A percentile compares a stretch with the other conserved stretches of the same genome.
Evolutionary conservation across 2,329 filamentous ascomycete species (phyloP).

Genomic region (Trichoderma sp.): DNA sequence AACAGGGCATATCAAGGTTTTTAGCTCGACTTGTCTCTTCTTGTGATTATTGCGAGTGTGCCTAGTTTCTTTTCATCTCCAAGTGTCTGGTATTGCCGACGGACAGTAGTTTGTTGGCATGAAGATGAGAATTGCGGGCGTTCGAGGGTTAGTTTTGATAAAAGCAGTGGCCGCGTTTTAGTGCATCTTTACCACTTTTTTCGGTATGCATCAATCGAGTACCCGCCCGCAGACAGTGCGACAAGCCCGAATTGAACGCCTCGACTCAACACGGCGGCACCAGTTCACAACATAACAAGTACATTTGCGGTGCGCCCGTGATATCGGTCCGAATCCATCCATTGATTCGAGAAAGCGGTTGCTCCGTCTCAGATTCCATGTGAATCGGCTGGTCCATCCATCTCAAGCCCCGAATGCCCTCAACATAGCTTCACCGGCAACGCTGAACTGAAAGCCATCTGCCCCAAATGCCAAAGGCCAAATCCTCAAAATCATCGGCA

Average conservation of each 20-base stretch:
- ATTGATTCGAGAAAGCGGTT: background rate
- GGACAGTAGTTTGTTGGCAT: background rate
- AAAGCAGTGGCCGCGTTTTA: background rate
- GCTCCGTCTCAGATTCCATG: background rate
- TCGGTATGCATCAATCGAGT: background rate
- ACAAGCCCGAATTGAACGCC: background rate
- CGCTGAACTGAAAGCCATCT: background rate
- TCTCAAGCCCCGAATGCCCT: background rate
- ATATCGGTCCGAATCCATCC: background rate
- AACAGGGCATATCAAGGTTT: background rate
- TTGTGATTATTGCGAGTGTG: no score
- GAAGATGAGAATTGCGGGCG: background rate
- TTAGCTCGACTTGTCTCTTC: background rate
- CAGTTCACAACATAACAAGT: no score
- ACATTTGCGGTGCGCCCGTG: background rate
- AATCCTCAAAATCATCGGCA: slow-evolving; percentile 33
- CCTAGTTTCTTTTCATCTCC: background rate
- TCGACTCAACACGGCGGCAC: background rate
- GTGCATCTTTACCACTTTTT: background rate
- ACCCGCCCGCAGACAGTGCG: background rate
- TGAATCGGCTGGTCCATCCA: background rate
- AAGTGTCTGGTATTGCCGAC: background rate
- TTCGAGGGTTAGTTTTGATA: slow-evolving; percentile 4
- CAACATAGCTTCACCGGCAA: background rate
- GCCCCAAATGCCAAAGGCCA: slow-evolving; percentile 39